Percentiles rank a stretch among this genome's conserved stretches.
Evolutionary conservation across 177 flowering plant species (phyloP).

Genomic region (Vitis hybrid): DNA sequence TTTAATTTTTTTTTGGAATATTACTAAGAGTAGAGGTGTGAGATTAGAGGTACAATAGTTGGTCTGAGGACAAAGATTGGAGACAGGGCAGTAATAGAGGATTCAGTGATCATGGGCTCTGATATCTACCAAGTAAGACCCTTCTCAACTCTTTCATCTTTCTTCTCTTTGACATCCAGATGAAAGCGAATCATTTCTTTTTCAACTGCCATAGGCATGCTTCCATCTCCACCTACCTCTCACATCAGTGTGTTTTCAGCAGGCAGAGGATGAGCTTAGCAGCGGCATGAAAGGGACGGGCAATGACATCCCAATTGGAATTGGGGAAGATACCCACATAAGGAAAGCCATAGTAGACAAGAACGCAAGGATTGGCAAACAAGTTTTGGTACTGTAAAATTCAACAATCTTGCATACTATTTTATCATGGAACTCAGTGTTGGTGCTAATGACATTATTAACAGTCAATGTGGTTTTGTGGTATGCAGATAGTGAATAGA

Average conservation of each 20-base stretch:
- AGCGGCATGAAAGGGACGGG: conserved; percentile 22
- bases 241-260: conserved; percentile 5
- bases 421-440: neutral
- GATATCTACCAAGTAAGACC: conserved; percentile 61
- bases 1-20: neutral
- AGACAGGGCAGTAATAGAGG: conserved; percentile 63
- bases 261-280: conserved; percentile 28
- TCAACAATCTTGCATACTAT: neutral
- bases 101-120: conserved; percentile 77
- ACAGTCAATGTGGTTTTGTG: neutral
- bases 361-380: conserved; percentile 81
- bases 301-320: conserved; percentile 57
- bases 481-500: conserved; percentile 57
- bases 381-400: conserved; percentile 54
- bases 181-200: neutral
- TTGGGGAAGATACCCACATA: conserved; percentile 61
- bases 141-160: no score
- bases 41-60: conserved; percentile 61
- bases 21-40: conserved; percentile 60
- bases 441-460: neutral
- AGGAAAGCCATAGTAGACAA: conserved; percentile 79
- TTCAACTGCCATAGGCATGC: no score
- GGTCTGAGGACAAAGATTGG: conserved; percentile 65
- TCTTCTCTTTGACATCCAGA: neutral
- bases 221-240: neutral